These are phyloP conservation scores for Alternaria sp. DNA, from an alignment of 2,329 filamentous ascomycete species.

Conservation along the genomic window DNA sequence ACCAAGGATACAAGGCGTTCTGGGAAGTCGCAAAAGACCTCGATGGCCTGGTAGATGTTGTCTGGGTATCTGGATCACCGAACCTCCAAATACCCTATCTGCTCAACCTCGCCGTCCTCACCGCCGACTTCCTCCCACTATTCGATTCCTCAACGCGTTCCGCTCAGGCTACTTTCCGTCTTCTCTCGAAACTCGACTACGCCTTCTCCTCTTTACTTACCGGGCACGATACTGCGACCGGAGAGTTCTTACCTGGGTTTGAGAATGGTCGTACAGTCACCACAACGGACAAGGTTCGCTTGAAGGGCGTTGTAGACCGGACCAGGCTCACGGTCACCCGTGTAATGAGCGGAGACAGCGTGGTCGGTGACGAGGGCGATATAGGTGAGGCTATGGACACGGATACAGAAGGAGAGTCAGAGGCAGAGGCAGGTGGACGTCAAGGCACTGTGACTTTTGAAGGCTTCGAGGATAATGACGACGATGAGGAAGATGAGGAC, in stretches of 20 bases:
- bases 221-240: slow-evolving; percentile 70
- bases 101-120: slow-evolving; percentile 75
- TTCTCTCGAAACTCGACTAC: slow-evolving; percentile 80
- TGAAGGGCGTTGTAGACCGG: slow-evolving; percentile 80
- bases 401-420: slow-evolving; percentile 39
- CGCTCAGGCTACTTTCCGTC: slow-evolving; percentile 70
- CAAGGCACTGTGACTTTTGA: slow-evolving; percentile 37
- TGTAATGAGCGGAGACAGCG: slow-evolving; percentile 64
- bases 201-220: slow-evolving; percentile 79
- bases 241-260: slow-evolving; percentile 73
- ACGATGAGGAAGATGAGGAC: slow-evolving; percentile 50
- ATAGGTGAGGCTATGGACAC: slow-evolving; percentile 32
- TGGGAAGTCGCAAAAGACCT: slow-evolving; percentile 76
- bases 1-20: slow-evolving; percentile 66
- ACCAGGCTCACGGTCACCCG: slow-evolving; percentile 75
- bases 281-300: slow-evolving; percentile 87
- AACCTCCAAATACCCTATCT: slow-evolving; percentile 84
- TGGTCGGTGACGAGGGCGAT: slow-evolving; percentile 45
- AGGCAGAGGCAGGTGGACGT: slow-evolving; percentile 29
- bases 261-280: slow-evolving; percentile 67
- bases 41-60: slow-evolving; percentile 74
- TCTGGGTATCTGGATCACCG: slow-evolving; percentile 88
- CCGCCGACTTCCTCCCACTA: slow-evolving; percentile 73
- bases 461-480: slow-evolving; percentile 52
- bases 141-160: slow-evolving; percentile 72